A percentile compares a stretch with the other conserved stretches of the same genome.
phyloP scores from a whole-genome alignment of 2,329 filamentous ascomycete genomes.

The Aspergillus fumigatiaffinis region DNA sequence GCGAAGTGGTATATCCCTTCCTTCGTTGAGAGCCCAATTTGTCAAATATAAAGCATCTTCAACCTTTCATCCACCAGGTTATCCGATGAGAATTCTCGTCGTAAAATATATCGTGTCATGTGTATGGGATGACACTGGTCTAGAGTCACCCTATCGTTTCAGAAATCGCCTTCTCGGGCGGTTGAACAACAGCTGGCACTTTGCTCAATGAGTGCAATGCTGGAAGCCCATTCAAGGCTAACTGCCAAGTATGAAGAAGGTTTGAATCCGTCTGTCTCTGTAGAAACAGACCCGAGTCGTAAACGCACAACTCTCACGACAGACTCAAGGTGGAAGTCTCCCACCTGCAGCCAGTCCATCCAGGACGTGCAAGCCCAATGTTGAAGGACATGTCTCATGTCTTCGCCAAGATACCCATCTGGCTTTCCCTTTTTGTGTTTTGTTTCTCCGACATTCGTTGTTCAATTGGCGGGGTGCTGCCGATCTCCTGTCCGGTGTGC shows the following conservation, averaged over 20 bases:
- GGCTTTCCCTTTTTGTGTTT: slow-evolving; percentile 8
- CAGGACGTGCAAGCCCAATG: not conserved
- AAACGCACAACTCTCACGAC: not conserved
- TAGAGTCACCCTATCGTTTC: not conserved
- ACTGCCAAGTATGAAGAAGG: not conserved
- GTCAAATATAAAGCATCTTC: not conserved
- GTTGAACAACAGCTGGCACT: not conserved
- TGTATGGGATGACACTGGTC: not conserved
- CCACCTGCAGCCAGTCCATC: not conserved
- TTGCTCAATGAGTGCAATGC: not conserved
- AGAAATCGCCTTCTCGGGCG: not conserved
- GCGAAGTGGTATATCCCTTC: not conserved
- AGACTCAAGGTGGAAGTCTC: not conserved
- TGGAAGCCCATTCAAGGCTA: not conserved
- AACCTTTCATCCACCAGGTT: not conserved
- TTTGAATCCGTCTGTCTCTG: not conserved
- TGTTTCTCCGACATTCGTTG: slow-evolving; percentile 16
- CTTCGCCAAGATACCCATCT: slow-evolving; percentile 3
- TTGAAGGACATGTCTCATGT: slow-evolving; percentile 4
- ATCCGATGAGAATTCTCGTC: not conserved
- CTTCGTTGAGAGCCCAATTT: not conserved
- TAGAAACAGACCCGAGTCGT: not conserved
- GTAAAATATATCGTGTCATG: slow-evolving; percentile 6
- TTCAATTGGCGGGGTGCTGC: slow-evolving; percentile 39
- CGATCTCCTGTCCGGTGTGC: slow-evolving; percentile 3